These are phyloP conservation scores for Vigna unguiculata DNA, from an alignment of 306 rosid species.

Conservation along the genomic window DNA sequence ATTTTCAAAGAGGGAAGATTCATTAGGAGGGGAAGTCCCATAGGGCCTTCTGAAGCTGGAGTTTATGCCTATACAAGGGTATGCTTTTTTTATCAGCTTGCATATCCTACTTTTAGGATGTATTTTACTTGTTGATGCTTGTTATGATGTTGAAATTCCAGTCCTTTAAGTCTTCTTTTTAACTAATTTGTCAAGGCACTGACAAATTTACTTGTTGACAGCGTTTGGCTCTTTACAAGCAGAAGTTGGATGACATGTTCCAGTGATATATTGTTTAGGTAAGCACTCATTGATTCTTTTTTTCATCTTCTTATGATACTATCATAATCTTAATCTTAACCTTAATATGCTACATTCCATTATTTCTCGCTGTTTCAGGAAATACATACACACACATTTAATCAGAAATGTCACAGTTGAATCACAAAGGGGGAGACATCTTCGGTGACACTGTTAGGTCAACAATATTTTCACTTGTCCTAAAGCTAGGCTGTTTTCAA, in stretches of 20 bases:
- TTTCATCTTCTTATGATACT: slow-evolving; percentile 13
- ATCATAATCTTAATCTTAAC: slow-evolving; percentile 17
- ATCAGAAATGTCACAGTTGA: slow-evolving; percentile 39
- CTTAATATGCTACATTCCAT: slow-evolving; percentile 4
- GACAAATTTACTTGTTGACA: slow-evolving; percentile 44
- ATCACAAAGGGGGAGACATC: slow-evolving; percentile 5
- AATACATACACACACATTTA: slow-evolving; percentile 32
- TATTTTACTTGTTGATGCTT: slow-evolving; percentile 31
- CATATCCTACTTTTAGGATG: not conserved
- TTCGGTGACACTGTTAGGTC: slow-evolving; percentile 17
- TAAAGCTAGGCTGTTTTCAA: slow-evolving; percentile 38
- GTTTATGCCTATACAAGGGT: slow-evolving; percentile 96
- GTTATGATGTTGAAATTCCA: slow-evolving; percentile 30
- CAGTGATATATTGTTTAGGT: slow-evolving; percentile 38
- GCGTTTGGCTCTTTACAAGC: slow-evolving; percentile 58
- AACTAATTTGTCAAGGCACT: slow-evolving; percentile 38
- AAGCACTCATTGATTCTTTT: slow-evolving; percentile 21
- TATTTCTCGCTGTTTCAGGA: slow-evolving; percentile 45
- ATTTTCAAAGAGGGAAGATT: slow-evolving; percentile 90
- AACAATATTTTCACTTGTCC: slow-evolving; percentile 33
- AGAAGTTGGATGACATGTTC: slow-evolving; percentile 58
- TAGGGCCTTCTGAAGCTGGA: slow-evolving; percentile 91
- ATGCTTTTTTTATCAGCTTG: slow-evolving; percentile 32
- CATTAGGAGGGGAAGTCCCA: slow-evolving; percentile 95
- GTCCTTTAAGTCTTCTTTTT: slow-evolving; percentile 35